Evolutionary conservation across 495 filamentous ascomycete species (phyloP), one percentile per base, ranked within the genome.

Genomic region (Trypethelium eluteriae): DNA sequence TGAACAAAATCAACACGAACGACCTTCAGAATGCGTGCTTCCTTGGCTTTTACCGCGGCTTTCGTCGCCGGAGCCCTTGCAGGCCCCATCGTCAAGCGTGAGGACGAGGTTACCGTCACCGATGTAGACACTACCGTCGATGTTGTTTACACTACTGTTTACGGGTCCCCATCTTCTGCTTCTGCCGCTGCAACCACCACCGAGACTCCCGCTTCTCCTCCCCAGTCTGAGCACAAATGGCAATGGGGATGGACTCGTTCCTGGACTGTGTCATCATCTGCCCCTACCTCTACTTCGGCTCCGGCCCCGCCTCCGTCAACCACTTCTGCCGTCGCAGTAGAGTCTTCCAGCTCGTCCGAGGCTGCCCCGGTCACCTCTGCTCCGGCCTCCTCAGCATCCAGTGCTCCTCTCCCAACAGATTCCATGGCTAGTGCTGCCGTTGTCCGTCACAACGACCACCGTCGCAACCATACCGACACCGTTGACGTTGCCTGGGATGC

Each of bases 391-490:
- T 1, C 53, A 5, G 11, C 32, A 9, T 35, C 25, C 53, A 36
- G 25, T 14, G 53, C 53, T 36, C 5, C 53, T 59, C 25, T 59
- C 32, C 53, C 53, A 5, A 36, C 53, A 9, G 32, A 59, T 32
- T 59, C 53, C 25, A 34, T 59, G 25, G 53, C 53, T 32, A 47
- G 35, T 11, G 44, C 63, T 10, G 63, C 44, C 46, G n/a, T 65
- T 38, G 44, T 49, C 63, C 38, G 35, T 18, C 63, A 65, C 63
- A 50, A 46, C 44, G 63, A 65, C 18, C 39, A 47, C 35, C 63
- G 63, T 25, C 41, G 41, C 38, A 65, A 65, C 39, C 63, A 65
- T 34, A 47, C 63, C 44, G 63, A n/a, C 14, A 65, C 41, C 25
- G 41, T 44, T 14, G 35, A 49, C 12, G 63, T 50, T 38, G 18